Conservation (phyloP, 2,329 filamentous ascomycete species). For the Apiospora arundinis region DNA sequence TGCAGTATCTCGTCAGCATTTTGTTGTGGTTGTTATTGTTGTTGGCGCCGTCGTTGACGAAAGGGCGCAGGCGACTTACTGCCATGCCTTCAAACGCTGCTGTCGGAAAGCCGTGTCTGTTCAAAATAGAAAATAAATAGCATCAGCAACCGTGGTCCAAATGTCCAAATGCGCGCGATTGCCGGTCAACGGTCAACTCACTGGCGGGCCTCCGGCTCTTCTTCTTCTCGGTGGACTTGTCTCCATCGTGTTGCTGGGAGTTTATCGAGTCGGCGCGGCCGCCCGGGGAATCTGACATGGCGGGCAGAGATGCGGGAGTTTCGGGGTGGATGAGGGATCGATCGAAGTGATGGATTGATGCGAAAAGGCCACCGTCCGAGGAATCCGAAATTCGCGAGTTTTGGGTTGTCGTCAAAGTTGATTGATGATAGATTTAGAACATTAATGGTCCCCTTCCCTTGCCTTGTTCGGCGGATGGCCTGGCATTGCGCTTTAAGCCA, state of each 20-base stretch:
- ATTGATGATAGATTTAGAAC: not conserved
- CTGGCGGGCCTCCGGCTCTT: conserved; percentile 93
- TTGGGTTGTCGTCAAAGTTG: conserved; percentile 4
- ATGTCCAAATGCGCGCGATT: conserved; percentile 18
- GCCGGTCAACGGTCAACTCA: conserved; percentile 52
- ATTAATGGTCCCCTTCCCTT: not conserved
- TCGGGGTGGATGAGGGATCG: not conserved
- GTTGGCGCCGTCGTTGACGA: too few species aligned
- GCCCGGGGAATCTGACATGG: conserved; percentile 56
- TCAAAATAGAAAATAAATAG: not conserved
- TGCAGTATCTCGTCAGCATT: conserved; percentile 3
- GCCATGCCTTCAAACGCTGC: conserved; percentile 97
- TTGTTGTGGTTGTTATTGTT: not conserved
- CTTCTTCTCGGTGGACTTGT: conserved; percentile 71
- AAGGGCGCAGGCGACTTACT: conserved; percentile 65
- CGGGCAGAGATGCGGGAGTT: not conserved
- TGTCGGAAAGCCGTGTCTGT: conserved; percentile 89
- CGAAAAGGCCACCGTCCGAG: conserved; percentile 12
- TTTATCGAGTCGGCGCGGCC: conserved; percentile 59
- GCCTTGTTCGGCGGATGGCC: conserved; percentile 8
- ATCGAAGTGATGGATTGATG: conserved; percentile 9
- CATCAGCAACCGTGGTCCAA: conserved; percentile 21
- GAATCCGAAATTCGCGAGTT: not conserved
- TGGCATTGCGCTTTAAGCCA: conserved; percentile 4
- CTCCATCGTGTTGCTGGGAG: conserved; percentile 52